Conservation (phyloP, 192 early-diverging fungal genomes). For the Pecoramyces ruminantium region DNA sequence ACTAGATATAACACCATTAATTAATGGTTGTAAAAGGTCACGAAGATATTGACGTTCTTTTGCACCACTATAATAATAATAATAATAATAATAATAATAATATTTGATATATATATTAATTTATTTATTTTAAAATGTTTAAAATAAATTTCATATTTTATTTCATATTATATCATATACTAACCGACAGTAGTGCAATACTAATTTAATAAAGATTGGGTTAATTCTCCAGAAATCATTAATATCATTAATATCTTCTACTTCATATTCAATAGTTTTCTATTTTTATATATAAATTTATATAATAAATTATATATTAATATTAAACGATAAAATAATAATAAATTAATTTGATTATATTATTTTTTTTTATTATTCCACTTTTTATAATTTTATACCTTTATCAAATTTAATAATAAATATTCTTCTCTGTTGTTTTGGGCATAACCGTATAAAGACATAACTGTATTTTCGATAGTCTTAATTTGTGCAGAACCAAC, state of each 20-base stretch:
- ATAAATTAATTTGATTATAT: too few relatives aligned
- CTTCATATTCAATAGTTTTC: conserved; percentile 66
- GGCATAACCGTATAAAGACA: conserved; percentile 92
- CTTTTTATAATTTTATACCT: too few relatives aligned
- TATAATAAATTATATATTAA: too few relatives aligned
- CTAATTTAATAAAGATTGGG: conserved; percentile 92
- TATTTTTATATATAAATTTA: not conserved
- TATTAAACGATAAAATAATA: too few relatives aligned
- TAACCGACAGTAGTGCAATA: conserved; percentile 81
- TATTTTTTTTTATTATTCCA: too few relatives aligned
- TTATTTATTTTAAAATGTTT: too few relatives aligned
- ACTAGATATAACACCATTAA: conserved; percentile 62
- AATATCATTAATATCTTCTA: conserved; percentile 58
- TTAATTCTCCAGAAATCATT: conserved; percentile 90
- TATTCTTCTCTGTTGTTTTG: conserved; percentile 95
- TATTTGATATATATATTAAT: too few relatives aligned
- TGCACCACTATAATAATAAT: conserved; percentile 40
- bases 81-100: not conserved
- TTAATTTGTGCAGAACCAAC: conserved; percentile 27
- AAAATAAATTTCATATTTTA: too few relatives aligned
- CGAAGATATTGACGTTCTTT: conserved; percentile 85
- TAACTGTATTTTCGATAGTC: conserved; percentile 70
- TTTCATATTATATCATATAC: not conserved
- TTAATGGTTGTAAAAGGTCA: conserved; percentile 63
- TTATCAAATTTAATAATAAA: conserved; percentile 81